Conservation (phyloP, 225 moss, liverwort and hornwort genomes). For the Lunularia cruciata region DNA sequence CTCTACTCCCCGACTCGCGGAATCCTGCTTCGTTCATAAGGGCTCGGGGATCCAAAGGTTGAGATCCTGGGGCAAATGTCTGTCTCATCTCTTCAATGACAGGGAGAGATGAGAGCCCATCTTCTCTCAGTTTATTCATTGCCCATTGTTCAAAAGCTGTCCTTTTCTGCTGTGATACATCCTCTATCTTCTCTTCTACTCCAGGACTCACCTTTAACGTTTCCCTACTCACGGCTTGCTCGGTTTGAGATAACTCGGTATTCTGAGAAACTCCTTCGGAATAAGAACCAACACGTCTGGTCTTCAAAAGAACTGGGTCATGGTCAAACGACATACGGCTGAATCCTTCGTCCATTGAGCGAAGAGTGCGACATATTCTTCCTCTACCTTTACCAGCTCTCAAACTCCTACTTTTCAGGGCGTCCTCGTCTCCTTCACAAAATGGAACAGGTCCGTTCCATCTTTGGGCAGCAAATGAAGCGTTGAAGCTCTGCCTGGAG, state of each 20-base stretch:
- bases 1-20: no score
- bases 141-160: constrained; percentile 68
- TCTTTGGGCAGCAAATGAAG: not conserved
- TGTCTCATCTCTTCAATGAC: constrained; percentile 63
- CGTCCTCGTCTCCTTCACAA: not conserved
- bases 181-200: not conserved
- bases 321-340: not conserved
- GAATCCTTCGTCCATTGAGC: not conserved
- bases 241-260: not conserved
- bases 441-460: not conserved
- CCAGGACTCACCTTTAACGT: not conserved
- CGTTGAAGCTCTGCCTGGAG: not conserved
- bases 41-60: not conserved
- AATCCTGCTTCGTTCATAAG: not conserved
- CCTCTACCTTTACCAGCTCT: not conserved
- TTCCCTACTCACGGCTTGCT: not conserved
- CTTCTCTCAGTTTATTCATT: constrained; percentile 41
- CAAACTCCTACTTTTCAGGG: not conserved
- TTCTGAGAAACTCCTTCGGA: not conserved
- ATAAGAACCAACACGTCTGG: no score
- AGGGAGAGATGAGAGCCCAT: constrained; percentile 42
- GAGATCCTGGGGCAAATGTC: constrained; percentile 40
- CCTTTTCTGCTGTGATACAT: constrained; percentile 11
- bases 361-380: no score
- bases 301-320: not conserved